Conservation (phyloP, 352 stramenopile species). For the Thraustochytrium sp. region DNA sequence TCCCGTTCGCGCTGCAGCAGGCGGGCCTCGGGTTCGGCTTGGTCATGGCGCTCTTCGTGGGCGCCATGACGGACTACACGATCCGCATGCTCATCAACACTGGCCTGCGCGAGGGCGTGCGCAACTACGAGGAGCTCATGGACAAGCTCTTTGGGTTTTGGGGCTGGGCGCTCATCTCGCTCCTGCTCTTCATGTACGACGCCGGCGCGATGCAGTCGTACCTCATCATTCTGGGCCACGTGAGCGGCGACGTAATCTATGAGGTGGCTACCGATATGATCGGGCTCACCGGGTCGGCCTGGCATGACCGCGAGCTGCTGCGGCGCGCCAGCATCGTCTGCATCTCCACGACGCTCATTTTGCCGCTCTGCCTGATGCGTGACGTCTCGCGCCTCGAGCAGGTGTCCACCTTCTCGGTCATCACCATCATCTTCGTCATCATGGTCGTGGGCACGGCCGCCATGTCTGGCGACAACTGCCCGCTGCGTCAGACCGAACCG, state of each 20-base stretch:
- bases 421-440: slow-evolving; percentile 26
- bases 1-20: slow-evolving; percentile 45
- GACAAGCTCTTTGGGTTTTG: slow-evolving; percentile 37
- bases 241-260: not conserved
- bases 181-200: slow-evolving; percentile 31
- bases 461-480: slow-evolving; percentile 18
- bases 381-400: slow-evolving; percentile 25
- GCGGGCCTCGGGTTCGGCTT: slow-evolving; percentile 39
- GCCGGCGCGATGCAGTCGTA: slow-evolving; percentile 10
- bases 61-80: slow-evolving; percentile 21
- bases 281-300: not conserved
- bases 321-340: not conserved
- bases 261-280: slow-evolving; percentile 1
- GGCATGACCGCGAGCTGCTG: not conserved
- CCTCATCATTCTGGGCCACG: slow-evolving; percentile 38
- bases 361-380: slow-evolving; percentile 22
- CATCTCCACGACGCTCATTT: slow-evolving; percentile 21
- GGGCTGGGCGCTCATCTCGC: not conserved
- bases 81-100: slow-evolving; percentile 29
- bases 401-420: not conserved
- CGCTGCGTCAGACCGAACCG: not conserved
- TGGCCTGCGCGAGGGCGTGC: slow-evolving; percentile 1
- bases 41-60: not conserved
- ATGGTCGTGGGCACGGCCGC: not conserved
- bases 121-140: slow-evolving; percentile 44